A percentile compares a stretch with the other conserved stretches of the same genome.
phyloP scores from a whole-genome alignment of 805 yeast species.

The Monosporozyma yasuniensis region DNA sequence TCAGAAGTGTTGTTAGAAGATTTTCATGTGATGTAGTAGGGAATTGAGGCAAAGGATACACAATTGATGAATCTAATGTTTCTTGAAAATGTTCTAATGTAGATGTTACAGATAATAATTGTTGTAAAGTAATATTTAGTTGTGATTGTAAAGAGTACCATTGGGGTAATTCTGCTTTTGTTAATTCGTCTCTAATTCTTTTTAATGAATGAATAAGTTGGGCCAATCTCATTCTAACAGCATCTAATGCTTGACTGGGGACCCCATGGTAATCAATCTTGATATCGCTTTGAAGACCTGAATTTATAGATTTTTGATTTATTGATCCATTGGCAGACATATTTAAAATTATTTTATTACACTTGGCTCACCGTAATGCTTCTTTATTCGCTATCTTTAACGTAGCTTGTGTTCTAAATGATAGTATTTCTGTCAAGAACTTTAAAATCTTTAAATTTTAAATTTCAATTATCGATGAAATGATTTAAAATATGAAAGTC shows the following conservation, averaged over 20 bases:
- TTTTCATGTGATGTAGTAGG: slow-evolving; percentile 82
- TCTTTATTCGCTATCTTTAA: no score
- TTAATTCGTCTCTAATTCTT: slow-evolving; percentile 46
- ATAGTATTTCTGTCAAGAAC: neutral
- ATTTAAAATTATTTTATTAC: neutral
- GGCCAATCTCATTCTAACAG: slow-evolving; percentile 51
- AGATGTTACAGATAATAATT: slow-evolving; percentile 65
- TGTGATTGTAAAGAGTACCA: slow-evolving; percentile 69
- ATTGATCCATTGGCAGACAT: neutral
- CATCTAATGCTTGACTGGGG: slow-evolving; percentile 55
- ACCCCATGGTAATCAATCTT: slow-evolving; percentile 32
- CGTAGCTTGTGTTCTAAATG: no score
- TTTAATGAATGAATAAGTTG: slow-evolving; percentile 53
- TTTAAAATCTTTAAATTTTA: neutral
- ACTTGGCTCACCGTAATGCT: no score
- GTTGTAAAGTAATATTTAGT: slow-evolving; percentile 73
- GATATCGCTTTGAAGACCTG: neutral
- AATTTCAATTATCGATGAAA: neutral
- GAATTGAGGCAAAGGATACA: slow-evolving; percentile 74
- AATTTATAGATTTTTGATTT: neutral
- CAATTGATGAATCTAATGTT: slow-evolving; percentile 56
- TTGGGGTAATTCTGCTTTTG: slow-evolving; percentile 38
- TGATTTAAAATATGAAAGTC: neutral
- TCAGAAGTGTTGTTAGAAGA: slow-evolving; percentile 67
- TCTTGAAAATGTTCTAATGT: slow-evolving; percentile 56